A percentile compares a stretch with the other conserved stretches of the same genome.
Conservation (phyloP, 2,329 filamentous ascomycete genomes). For the Akanthomyces lecanii region DNA sequence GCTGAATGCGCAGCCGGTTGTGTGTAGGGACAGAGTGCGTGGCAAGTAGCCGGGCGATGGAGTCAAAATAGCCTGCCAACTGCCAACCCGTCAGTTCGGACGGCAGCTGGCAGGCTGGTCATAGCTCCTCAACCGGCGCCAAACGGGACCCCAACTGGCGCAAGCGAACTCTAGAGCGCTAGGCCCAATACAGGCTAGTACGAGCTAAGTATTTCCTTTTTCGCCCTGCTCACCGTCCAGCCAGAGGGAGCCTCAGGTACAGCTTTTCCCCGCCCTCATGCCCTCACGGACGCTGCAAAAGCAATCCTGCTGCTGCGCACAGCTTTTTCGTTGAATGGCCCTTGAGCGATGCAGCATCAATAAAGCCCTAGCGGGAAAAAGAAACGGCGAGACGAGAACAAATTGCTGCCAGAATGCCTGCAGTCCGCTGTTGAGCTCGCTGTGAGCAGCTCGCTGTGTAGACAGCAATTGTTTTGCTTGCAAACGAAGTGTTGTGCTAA, state of each 20-base stretch:
- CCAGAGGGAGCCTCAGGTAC: conserved; percentile 2
- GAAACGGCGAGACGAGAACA: neutral
- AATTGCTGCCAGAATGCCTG: neutral
- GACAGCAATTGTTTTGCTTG: conserved; percentile 1
- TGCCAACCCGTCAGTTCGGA: neutral
- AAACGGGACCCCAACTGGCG: conserved; percentile 8
- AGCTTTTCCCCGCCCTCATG: neutral
- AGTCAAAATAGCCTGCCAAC: conserved; percentile 9
- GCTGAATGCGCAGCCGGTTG: neutral
- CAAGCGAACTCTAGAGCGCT: neutral
- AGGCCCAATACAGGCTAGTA: neutral
- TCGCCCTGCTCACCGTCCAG: conserved; percentile 2
- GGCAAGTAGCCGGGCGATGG: neutral
- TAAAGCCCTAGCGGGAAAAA: conserved; percentile 12
- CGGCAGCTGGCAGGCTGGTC: conserved; percentile 8
- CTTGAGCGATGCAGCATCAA: neutral
- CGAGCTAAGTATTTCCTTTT: conserved; percentile 10
- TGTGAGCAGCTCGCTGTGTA: neutral
- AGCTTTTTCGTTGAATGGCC: neutral
- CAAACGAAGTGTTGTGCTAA: conserved; percentile 4
- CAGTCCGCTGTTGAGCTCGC: neutral
- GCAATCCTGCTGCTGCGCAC: conserved; percentile 6
- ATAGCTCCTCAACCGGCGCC: conserved; percentile 12
- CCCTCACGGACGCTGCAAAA: conserved; percentile 13
- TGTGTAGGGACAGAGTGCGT: neutral